Evolutionary conservation across 352 stramenopile species (phyloP), one percentile per base, ranked within the genome.

Genomic region (Phytopythium ostracodes): DNA sequence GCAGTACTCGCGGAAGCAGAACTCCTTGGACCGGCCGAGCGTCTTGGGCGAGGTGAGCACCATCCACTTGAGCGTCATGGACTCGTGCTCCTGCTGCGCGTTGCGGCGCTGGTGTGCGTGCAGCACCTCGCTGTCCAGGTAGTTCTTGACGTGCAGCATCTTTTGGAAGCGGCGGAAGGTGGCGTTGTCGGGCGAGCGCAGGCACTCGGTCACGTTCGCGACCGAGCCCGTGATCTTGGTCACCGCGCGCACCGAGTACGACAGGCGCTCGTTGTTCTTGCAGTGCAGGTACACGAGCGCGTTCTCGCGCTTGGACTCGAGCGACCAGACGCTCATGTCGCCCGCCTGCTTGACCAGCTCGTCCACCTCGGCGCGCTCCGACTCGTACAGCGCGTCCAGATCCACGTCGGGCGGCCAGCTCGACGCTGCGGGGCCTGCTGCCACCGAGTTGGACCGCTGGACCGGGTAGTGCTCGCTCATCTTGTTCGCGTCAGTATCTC

Each of bases 1-100:
- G 64, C 83, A 91, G 60, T 93, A 96, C 64, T 96, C 87, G 31
- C 84, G 83, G 44, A 89, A 70, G 58, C 80, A 89, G 36, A 96
- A 89, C 62, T 96, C 84, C 53, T 96, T 96, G 49, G 79, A 81
- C 35, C 80, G 80, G 14, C 83, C 82, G 24, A 96, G 71, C 51
- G 84, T 87, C 63, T 91, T 93, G 38, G 77, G 79, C 1, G 87
- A 88, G 42, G 78, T 89, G 60, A 87, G 82, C 42, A 87, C 85
- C 58, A 89, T 64, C 87, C 87, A 96, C 67, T 96, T 96, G 63
- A 96, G 70, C 60, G 83, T 79, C 60, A 96, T 76, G 38, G 79
- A 91, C 67, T 93, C 85, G 17, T 69, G 56, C 64, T 60, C 54
- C 31, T 47, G 24, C 22, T 33, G 35, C 25, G 60, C 33, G 62